Percentiles rank a stretch among this genome's conserved stretches.
Conservation (phyloP, 2,329 filamentous ascomycete genomes). For the Pseudocercospora fijiensis region DNA sequence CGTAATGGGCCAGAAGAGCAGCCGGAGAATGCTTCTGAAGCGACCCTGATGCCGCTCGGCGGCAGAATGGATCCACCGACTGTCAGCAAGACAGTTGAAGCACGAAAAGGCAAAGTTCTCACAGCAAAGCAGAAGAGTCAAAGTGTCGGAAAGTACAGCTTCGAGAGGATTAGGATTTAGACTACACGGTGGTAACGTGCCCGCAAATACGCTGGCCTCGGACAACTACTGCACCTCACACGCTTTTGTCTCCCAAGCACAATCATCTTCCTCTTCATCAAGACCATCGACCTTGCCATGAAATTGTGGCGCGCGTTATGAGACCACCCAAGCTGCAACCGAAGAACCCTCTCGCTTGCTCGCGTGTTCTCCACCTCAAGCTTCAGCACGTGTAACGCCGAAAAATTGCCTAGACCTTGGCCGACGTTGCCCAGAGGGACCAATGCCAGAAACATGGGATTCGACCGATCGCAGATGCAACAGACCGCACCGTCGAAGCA, state of each 20-base stretch:
- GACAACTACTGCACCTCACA: not conserved
- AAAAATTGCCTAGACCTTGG: not conserved
- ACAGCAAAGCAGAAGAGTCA: constrained; percentile 20
- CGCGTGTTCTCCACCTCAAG: constrained; percentile 1
- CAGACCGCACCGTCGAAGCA: not conserved
- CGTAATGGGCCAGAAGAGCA: constrained; percentile 11
- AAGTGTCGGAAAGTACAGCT: constrained; percentile 20
- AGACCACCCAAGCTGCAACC: not conserved
- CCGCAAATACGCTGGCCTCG: not conserved
- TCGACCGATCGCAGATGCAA: not conserved
- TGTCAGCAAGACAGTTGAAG: not conserved
- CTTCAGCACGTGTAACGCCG: not conserved
- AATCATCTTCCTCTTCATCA: not conserved
- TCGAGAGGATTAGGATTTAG: constrained; percentile 23
- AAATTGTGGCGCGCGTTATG: not conserved
- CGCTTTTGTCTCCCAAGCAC: not conserved
- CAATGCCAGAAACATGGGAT: not conserved
- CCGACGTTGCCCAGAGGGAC: not conserved
- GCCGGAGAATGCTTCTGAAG: constrained; percentile 10
- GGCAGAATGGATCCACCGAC: constrained; percentile 13
- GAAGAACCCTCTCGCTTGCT: not conserved
- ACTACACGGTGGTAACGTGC: not conserved
- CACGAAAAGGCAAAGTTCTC: constrained; percentile 6
- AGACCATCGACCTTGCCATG: not conserved
- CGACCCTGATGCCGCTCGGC: constrained; percentile 18